These are phyloP conservation scores for Leersia perrieri DNA, from an alignment of 176 grass and related monocot species.

Conservation along the genomic window DNA sequence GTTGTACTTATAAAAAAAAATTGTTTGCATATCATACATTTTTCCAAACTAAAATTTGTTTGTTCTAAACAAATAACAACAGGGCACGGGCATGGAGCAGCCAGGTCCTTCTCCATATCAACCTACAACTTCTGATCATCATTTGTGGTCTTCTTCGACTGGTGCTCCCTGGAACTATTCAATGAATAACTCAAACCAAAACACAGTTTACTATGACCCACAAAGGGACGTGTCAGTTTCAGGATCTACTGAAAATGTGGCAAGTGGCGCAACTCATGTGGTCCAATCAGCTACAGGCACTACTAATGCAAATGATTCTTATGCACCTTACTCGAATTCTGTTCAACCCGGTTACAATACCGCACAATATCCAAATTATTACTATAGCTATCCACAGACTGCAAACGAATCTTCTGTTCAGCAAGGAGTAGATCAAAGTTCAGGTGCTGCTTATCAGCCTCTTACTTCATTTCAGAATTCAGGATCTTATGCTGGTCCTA, in stretches of 20 bases:
- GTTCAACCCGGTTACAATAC: slow-evolving; percentile 49
- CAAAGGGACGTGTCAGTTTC: slow-evolving; percentile 61
- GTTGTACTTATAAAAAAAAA: not conserved
- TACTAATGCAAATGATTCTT: slow-evolving; percentile 39
- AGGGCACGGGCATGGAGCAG: slow-evolving; percentile 43
- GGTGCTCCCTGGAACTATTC: slow-evolving; percentile 53
- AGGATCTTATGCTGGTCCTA: slow-evolving; percentile 68
- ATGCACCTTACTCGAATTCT: slow-evolving; percentile 42
- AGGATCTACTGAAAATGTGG: slow-evolving; percentile 56
- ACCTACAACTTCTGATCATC: slow-evolving; percentile 39
- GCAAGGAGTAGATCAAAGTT: slow-evolving; percentile 80
- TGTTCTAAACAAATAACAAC: slow-evolving; percentile 22
- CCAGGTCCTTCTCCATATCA: slow-evolving; percentile 47
- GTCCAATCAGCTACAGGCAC: slow-evolving; percentile 17
- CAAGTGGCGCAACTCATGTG: slow-evolving; percentile 28
- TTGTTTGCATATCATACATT: slow-evolving; percentile 16
- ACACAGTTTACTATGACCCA: slow-evolving; percentile 62
- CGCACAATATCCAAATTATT: slow-evolving; percentile 50
- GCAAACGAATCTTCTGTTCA: slow-evolving; percentile 64
- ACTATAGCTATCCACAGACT: slow-evolving; percentile 51
- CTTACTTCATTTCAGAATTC: slow-evolving; percentile 87
- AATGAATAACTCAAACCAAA: slow-evolving; percentile 36
- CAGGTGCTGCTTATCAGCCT: slow-evolving; percentile 92
- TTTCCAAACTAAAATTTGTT: slow-evolving; percentile 17
- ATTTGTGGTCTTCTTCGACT: slow-evolving; percentile 45